Base-by-base conservation (phyloP, 148 eudicot species). In the Dianthus caryophyllus region DNA sequence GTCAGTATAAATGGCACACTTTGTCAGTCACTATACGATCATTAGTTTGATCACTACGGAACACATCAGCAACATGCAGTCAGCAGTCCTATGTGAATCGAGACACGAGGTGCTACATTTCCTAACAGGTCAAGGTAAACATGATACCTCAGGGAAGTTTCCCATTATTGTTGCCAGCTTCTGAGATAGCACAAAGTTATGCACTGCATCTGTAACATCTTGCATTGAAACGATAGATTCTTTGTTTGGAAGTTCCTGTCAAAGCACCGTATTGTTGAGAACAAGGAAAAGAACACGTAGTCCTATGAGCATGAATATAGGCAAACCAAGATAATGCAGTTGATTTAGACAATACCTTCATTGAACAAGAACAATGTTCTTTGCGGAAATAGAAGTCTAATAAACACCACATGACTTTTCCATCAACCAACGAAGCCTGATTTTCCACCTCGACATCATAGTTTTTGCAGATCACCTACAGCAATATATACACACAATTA, bases 401-500 rank as follows among this genome's bases (percentile, higher is more conserved):
- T 83, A 93, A 80, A 78, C 98, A 93, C 98, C 98, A 93, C 91
- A 93, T 89, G 69, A 94, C 95, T 80, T 82, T 87, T 65, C 98
- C 98, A 80, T 93, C 98, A 71, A 87, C 79, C 64, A 89, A 58
- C 21, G 95, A 84, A 58, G 83, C 77, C 72, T 81, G 67, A 65
- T 64, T 82, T 53, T 79, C 95, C 73, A 89, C 78, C 81, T 74
- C 84, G 46, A 80, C 69, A 67, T 79, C 82, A 61, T 93, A 93
- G 64, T 73, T 85, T 77, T 74, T 84, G 80, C 96, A 84, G 57
- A 89, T 81, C 38, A 81, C 96, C 98, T 93, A 81, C 75, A 76
- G 76, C 29, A 48, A 68, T n/a, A 62, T 36, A 65, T 64, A 41
- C 5, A 59, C 16, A 70, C 6, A 64, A 30, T 9, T 30, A 59